phyloP scores from a whole-genome alignment of 1,139 yeast species.

The Tardiomyces blankii region DNA sequence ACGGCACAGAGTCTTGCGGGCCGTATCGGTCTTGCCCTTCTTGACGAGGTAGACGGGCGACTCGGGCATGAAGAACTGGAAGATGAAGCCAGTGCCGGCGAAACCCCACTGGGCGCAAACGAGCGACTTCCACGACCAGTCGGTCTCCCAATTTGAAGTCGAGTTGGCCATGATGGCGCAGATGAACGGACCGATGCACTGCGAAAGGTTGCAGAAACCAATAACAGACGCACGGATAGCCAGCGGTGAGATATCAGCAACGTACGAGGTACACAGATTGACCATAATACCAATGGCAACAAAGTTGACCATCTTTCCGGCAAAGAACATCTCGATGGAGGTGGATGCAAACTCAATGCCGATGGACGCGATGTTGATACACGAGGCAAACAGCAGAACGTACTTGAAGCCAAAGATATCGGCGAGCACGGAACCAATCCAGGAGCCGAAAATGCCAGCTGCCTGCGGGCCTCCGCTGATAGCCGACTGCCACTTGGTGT shows the following conservation, averaged over 20 bases:
- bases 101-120: neutral
- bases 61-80: neutral
- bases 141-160: constrained; percentile 8
- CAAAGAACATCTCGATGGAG: constrained; percentile 18
- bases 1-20: constrained; percentile 21
- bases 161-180: constrained; percentile 15
- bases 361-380: constrained; percentile 16
- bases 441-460: constrained; percentile 13
- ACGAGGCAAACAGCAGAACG: constrained; percentile 7
- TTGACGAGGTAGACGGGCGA: neutral
- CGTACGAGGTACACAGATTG: constrained; percentile 14
- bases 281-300: constrained; percentile 20
- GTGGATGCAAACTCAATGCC: constrained; percentile 21
- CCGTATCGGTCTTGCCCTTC: constrained; percentile 26
- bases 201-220: constrained; percentile 20
- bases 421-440: constrained; percentile 10
- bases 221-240: constrained; percentile 22
- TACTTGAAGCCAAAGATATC: constrained; percentile 16
- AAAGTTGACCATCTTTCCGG: constrained; percentile 22
- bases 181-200: constrained; percentile 24
- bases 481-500: constrained; percentile 26
- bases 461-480: constrained; percentile 23
- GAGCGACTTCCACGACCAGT: constrained; percentile 18
- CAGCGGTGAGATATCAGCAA: constrained; percentile 25
- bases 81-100: neutral